Conservation (phyloP, 2,329 filamentous ascomycete genomes). For the Penicillium olsonii region DNA sequence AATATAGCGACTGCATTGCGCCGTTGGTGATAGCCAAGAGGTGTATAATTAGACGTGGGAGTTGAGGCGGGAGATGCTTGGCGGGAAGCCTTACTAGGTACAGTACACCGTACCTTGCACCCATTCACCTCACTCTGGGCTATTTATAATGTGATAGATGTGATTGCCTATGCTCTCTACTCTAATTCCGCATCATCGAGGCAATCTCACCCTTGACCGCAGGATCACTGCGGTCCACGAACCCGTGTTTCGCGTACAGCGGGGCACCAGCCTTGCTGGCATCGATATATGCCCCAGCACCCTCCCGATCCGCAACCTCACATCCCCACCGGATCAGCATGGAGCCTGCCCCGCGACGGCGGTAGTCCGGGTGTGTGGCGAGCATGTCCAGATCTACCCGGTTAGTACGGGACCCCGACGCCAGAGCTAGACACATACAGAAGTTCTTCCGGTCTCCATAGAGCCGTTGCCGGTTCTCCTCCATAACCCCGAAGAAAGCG, state of each 20-base stretch:
- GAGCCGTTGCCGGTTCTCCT: constrained; percentile 22
- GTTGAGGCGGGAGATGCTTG: constrained; percentile 10
- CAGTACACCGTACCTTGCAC: too few species aligned
- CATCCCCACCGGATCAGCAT: constrained; percentile 43
- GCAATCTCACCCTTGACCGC: background rate
- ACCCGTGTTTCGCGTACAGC: constrained; percentile 45
- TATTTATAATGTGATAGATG: constrained; percentile 10
- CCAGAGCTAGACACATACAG: constrained; percentile 19
- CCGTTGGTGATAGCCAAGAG: background rate
- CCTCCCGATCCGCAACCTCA: constrained; percentile 38
- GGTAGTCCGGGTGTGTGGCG: constrained; percentile 46
- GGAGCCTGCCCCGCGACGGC: constrained; percentile 43
- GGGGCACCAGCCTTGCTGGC: constrained; percentile 37
- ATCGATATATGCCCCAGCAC: constrained; percentile 41
- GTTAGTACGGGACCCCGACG: background rate
- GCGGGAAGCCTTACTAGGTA: too few species aligned
- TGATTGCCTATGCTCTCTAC: too few species aligned
- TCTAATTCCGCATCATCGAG: constrained; percentile 13
- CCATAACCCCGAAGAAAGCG: constrained; percentile 21
- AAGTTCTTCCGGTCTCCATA: constrained; percentile 29
- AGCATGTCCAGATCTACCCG: constrained; percentile 40
- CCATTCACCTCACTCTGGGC: too few species aligned
- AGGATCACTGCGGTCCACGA: constrained; percentile 32
- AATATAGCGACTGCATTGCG: background rate
- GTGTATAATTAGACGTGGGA: background rate